These are phyloP conservation scores for Trypanosomatidae sp. DNA, from an alignment of 208 protist genomes.

Conservation along the genomic window DNA sequence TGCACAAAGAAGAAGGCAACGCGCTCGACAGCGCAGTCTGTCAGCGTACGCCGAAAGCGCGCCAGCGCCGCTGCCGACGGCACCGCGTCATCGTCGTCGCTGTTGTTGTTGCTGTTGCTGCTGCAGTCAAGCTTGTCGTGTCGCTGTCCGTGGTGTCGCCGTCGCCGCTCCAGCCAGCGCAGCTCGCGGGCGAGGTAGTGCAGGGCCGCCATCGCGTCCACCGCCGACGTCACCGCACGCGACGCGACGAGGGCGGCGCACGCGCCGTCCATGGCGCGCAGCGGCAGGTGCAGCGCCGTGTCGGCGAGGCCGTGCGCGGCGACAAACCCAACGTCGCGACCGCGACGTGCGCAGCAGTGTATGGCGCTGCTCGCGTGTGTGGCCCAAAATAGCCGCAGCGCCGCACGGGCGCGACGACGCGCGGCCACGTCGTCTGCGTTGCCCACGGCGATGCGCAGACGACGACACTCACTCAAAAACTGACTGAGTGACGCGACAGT, in stretches of 20 bases:
- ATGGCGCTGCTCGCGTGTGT: slow-evolving; percentile 36
- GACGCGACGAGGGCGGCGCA: slow-evolving; percentile 16
- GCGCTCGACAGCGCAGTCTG: slow-evolving; percentile 37
- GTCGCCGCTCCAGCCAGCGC: slow-evolving; percentile 10
- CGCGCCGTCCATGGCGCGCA: slow-evolving; percentile 15
- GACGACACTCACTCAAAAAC: slow-evolving; percentile 44
- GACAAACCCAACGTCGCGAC: slow-evolving; percentile 58
- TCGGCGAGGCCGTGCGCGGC: slow-evolving; percentile 46
- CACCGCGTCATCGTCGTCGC: background rate
- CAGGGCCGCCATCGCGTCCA: slow-evolving; percentile 30
- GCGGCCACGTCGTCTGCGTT: slow-evolving; percentile 7
- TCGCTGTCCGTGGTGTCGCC: background rate
- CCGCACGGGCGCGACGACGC: slow-evolving; percentile 17
- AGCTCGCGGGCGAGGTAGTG: slow-evolving; percentile 56
- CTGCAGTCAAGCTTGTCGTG: background rate
- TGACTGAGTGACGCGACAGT: slow-evolving; percentile 26
- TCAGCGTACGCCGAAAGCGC: slow-evolving; percentile 14
- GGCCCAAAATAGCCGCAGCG: slow-evolving; percentile 36
- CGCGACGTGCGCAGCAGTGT: slow-evolving; percentile 26
- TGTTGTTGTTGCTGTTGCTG: background rate
- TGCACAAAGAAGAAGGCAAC: slow-evolving; percentile 48
- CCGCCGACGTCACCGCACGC: slow-evolving; percentile 13
- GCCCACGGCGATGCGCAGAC: slow-evolving; percentile 22
- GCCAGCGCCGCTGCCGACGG: slow-evolving; percentile 5
- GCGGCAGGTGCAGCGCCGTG: slow-evolving; percentile 22